Evolutionary conservation across 305 asterid genomes (phyloP), one percentile per base, ranked within the genome.

Genomic region (Ilex paraguariensis): DNA sequence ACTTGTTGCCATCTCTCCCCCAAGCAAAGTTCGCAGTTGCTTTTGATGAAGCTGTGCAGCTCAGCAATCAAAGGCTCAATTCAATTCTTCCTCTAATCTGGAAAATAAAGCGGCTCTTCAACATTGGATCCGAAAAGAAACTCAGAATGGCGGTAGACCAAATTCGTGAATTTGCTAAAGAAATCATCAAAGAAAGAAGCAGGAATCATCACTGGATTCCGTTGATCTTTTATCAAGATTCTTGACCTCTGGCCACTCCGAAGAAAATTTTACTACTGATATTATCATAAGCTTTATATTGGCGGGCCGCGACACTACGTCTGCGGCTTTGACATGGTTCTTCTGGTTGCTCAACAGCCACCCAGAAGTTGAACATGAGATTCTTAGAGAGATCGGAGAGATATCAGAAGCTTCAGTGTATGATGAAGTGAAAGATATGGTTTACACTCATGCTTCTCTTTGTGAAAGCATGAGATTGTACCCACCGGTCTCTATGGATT

Each of bases 401-500:
- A 28, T 12, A 59, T 13, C 64, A 15, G 68, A 48, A 17, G 52
- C 49, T 15, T 15, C 75, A 21, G 46, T 31, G 0, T 78, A 76
- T 31, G 82, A 82, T 2, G 78, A 82, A 33, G 81, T 75, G 61
- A 85, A 77, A 50, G 78, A 71, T 32, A 75, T 62, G 66, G 32
- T 48, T 51, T 50, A 62, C 51, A 56, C 51, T 9, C 66, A 62
- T 15, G 91, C 88, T 15, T 67, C 87, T 0, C 78, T 86, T 1
- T 84, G 84, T n/a, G 88, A 86, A 51, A 65, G 71, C 58, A 81
- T 86, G 95, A 70, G 95, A 67, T 64, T 86, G 3, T 86, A 81
- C 14, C 95, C 91, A 2, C 91, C 95, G 3, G 81, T 86, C 0
- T 87, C 88, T 0, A 21, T 65, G 14, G 82, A 81, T 66, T n/a